These are phyloP conservation scores for Articulospora tetracladia DNA, from an alignment of 495 filamentous ascomycete genomes.

Conservation along the genomic window DNA sequence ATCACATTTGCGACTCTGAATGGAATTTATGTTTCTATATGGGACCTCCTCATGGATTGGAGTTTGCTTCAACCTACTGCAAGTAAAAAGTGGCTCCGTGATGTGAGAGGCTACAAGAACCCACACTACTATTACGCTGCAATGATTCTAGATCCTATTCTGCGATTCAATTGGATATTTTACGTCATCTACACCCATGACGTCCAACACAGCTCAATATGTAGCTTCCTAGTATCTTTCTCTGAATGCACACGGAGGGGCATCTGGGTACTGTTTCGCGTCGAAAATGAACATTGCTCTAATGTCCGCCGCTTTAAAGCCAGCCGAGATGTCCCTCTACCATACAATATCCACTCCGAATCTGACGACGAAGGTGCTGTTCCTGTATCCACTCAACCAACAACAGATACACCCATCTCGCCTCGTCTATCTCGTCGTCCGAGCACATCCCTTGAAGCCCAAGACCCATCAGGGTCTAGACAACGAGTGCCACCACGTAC, in stretches of 20 bases:
- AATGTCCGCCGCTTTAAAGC: slow-evolving; percentile 85
- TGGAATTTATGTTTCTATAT: slow-evolving; percentile 78
- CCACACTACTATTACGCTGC: slow-evolving; percentile 80
- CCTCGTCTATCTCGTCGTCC: slow-evolving; percentile 2
- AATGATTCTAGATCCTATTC: slow-evolving; percentile 76
- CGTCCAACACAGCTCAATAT: slow-evolving; percentile 72
- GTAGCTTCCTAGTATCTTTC: slow-evolving; percentile 70
- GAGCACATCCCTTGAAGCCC: slow-evolving; percentile 3
- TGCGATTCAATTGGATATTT: slow-evolving; percentile 93
- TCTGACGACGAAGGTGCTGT: slow-evolving; percentile 2
- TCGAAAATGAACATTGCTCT: slow-evolving; percentile 94
- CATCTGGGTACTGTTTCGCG: slow-evolving; percentile 86
- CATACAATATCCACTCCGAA: slow-evolving; percentile 55
- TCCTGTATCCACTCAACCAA: neutral
- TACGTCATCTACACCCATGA: slow-evolving; percentile 79
- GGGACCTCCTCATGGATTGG: slow-evolving; percentile 98
- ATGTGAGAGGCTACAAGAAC: slow-evolving; percentile 71
- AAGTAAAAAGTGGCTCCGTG: slow-evolving; percentile 55
- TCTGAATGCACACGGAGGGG: slow-evolving; percentile 78
- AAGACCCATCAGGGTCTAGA: slow-evolving; percentile 9
- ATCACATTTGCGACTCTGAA: slow-evolving; percentile 78
- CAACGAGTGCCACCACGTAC: slow-evolving; percentile 30
- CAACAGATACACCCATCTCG: neutral
- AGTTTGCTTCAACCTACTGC: slow-evolving; percentile 10
- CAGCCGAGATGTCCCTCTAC: slow-evolving; percentile 72